Evolutionary conservation across 345 rosid species (phyloP), one percentile per base, ranked within the genome.

Genomic region (Punica granatum): DNA sequence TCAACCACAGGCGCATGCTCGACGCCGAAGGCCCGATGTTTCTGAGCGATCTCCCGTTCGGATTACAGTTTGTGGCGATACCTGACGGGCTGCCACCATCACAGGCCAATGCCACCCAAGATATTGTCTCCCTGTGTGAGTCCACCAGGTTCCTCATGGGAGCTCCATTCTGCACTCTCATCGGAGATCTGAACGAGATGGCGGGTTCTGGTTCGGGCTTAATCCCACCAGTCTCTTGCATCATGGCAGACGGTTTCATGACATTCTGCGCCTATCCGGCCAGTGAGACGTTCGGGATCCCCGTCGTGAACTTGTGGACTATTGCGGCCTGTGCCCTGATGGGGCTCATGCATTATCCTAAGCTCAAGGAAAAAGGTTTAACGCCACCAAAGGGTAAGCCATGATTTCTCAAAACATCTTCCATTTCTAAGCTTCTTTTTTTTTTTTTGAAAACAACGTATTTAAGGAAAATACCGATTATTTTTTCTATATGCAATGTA

Each of bases 1-100:
- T n/a, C n/a, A 75, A 75, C 60, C 72, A 71, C 44, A 34, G 23
- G 14, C 74, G 78, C 49, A 30, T 75, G 28, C 44, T 63, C 43
- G 41, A 63, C 31, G 56, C 72, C 1, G 21, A 42, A 36, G 69
- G 68, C 36, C 59, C 46, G 26, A 12, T 25, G 31, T 60, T 69
- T n/a, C 4, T 30, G 0, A 34, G 35, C 8, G 66, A 35, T 34
- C 32, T 30, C 14, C 72, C 75, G 21, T 35, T 46, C 6, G 56
- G 32, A 3, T 75, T 75, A 13, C 64, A 60, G 21, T 71, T 67
- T 56, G 31, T 54, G 39, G 2, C 69, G 18, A 75, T 72, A 37
- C 67, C 70, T 1, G 75, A 72, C 23, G 75, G 75, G 10, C 67
- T 76, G 7, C 74, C 71, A 4, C 10, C 60, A 21, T 15, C 31